Evolutionary conservation across 371 early-diverging fungal genomes (phyloP).

Genomic region (Coemansia sp.): DNA sequence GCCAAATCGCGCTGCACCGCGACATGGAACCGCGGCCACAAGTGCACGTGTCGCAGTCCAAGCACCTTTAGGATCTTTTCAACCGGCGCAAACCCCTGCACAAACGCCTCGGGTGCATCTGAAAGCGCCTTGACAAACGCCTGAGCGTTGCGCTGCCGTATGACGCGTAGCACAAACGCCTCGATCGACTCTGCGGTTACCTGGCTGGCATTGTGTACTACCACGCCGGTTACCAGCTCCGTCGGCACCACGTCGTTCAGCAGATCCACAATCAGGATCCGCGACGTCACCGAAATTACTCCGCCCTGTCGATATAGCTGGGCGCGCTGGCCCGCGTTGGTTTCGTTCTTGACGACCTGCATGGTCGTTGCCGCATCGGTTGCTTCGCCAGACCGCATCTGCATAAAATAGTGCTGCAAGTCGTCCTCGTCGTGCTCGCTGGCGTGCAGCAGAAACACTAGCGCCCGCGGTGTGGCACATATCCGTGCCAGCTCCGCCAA

Average conservation of each 20-base stretch:
- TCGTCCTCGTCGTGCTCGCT: slow-evolving; percentile 62
- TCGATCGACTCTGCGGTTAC: slow-evolving; percentile 80
- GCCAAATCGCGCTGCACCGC: slow-evolving; percentile 65
- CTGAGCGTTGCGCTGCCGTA: slow-evolving; percentile 73
- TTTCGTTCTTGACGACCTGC: slow-evolving; percentile 66
- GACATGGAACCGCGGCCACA: slow-evolving; percentile 92
- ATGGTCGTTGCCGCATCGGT: slow-evolving; percentile 45
- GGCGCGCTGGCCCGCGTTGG: slow-evolving; percentile 58
- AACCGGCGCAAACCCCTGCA: slow-evolving; percentile 76
- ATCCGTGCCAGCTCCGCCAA: slow-evolving; percentile 68
- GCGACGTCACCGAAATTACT: slow-evolving; percentile 82
- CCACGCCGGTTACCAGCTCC: slow-evolving; percentile 78
- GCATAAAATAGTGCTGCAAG: slow-evolving; percentile 60
- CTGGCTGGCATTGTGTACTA: slow-evolving; percentile 83
- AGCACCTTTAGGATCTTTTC: slow-evolving; percentile 82
- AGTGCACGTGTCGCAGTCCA: slow-evolving; percentile 73
- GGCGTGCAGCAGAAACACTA: slow-evolving; percentile 85
- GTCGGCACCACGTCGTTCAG: slow-evolving; percentile 77
- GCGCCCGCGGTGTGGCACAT: slow-evolving; percentile 68
- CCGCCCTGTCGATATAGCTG: slow-evolving; percentile 85
- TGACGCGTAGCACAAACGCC: slow-evolving; percentile 83
- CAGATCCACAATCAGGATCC: slow-evolving; percentile 94
- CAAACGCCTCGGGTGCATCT: slow-evolving; percentile 80
- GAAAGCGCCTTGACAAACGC: slow-evolving; percentile 95
- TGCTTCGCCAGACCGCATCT: slow-evolving; percentile 52